phyloP scores from a whole-genome alignment of 2,329 filamentous ascomycete genomes.

The Eurotiales sp. region DNA sequence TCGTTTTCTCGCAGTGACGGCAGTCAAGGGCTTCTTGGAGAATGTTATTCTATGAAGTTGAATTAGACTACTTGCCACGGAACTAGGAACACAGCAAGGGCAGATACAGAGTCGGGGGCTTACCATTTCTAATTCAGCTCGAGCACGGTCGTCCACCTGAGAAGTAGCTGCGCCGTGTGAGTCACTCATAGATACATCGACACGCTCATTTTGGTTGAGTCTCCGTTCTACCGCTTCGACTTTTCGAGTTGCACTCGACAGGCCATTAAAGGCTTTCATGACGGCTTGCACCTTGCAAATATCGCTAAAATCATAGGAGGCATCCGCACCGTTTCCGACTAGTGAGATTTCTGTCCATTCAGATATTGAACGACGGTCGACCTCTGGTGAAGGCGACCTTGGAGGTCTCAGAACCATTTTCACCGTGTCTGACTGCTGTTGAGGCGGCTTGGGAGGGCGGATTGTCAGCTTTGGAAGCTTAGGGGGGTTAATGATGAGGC shows the following conservation, averaged over 20 bases:
- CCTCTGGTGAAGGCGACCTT: background rate
- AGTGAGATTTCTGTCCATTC: slow-evolving; percentile 5
- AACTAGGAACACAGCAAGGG: background rate
- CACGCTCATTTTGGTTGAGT: background rate
- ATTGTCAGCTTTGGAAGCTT: slow-evolving; percentile 9
- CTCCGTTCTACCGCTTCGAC: slow-evolving; percentile 4
- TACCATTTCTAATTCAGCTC: slow-evolving; percentile 14
- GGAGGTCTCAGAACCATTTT: background rate
- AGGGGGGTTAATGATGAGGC: background rate
- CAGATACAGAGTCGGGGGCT: background rate
- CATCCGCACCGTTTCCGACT: slow-evolving; percentile 12
- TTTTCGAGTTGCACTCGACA: slow-evolving; percentile 10
- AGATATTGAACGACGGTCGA: background rate
- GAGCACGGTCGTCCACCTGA: background rate
- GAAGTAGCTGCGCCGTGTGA: background rate
- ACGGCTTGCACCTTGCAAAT: slow-evolving; percentile 13
- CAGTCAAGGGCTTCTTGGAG: slow-evolving; percentile 18
- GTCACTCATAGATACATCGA: background rate
- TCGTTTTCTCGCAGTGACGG: slow-evolving; percentile 12
- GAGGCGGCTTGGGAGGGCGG: slow-evolving; percentile 11
- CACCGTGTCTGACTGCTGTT: background rate
- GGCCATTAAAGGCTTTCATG: slow-evolving; percentile 13
- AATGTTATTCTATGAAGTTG: slow-evolving; percentile 17
- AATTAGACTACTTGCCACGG: background rate
- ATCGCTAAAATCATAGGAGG: slow-evolving; percentile 14